phyloP scores from a whole-genome alignment of 2,329 filamentous ascomycete genomes.

The Fusarium torulosum region DNA sequence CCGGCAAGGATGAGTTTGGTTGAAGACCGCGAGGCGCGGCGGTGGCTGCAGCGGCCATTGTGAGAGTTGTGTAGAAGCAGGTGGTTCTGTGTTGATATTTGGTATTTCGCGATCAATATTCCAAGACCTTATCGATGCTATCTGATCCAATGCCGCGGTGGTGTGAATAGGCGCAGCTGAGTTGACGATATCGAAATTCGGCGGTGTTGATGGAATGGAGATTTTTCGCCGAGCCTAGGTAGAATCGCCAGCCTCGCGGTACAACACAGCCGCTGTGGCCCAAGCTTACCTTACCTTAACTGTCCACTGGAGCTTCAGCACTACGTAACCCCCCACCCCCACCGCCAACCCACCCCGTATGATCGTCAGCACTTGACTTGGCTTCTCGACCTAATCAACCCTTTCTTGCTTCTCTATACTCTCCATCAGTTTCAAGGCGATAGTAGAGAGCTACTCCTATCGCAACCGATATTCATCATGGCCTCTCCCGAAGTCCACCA shows the following conservation, averaged over 20 bases:
- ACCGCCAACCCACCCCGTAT: constrained; percentile 37
- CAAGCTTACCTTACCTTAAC: constrained; percentile 41
- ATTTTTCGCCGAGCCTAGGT: constrained; percentile 44
- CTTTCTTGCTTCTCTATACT: constrained; percentile 31
- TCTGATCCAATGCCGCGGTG: constrained; percentile 14
- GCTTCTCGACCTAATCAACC: constrained; percentile 10
- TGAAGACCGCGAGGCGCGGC: constrained; percentile 56
- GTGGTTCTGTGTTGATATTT: background rate
- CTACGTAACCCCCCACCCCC: constrained; percentile 49
- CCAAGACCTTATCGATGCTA: background rate
- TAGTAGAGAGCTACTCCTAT: constrained; percentile 93
- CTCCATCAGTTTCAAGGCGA: constrained; percentile 58
- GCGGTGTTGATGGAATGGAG: constrained; percentile 46
- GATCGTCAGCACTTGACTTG: constrained; percentile 34
- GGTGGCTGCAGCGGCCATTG: constrained; percentile 54
- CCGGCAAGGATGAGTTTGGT: constrained; percentile 58
- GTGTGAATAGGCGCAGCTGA: constrained; percentile 21
- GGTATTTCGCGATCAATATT: constrained; percentile 1
- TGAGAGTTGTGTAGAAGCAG: constrained; percentile 8
- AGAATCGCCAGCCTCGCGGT: constrained; percentile 42
- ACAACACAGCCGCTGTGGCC: constrained; percentile 38
- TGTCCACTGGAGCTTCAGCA: constrained; percentile 34
- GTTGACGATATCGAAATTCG: constrained; percentile 23
- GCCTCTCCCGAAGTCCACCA: constrained; percentile 91
- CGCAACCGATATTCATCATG: constrained; percentile 69